Evolutionary conservation across 495 filamentous ascomycete species (phyloP).

Genomic region (Collariella sp.): DNA sequence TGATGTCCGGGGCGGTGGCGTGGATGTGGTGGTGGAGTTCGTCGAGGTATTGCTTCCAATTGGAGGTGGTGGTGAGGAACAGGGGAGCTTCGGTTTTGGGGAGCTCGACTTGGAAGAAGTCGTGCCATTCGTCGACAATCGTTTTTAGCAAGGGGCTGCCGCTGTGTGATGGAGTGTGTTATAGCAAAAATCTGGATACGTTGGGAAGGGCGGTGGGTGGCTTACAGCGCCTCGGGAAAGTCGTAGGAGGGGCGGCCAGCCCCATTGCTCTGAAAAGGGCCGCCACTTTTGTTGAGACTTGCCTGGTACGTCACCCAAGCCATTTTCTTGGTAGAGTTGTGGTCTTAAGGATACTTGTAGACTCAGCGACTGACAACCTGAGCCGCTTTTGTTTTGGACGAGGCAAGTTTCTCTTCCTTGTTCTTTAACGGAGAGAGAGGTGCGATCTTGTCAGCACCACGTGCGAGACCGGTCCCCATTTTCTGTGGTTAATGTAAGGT

Average conservation of each 20-base stretch:
- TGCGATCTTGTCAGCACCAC: neutral
- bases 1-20: conserved; percentile 1
- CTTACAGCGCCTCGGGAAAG: conserved; percentile 14
- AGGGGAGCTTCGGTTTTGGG: neutral
- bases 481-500: neutral
- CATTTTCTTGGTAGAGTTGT: neutral
- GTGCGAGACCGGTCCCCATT: neutral
- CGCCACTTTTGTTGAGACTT: conserved; percentile 11
- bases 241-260: conserved; percentile 1
- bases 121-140: conserved; percentile 5
- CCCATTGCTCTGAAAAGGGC: conserved; percentile 9
- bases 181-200: neutral
- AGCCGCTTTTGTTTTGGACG: neutral
- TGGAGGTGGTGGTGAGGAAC: neutral
- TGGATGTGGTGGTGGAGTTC: neutral
- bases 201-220: neutral
- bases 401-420: neutral
- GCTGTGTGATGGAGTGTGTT: neutral
- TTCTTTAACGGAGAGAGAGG: neutral
- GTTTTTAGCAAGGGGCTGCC: neutral
- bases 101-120: conserved; percentile 3
- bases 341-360: conserved; percentile 9
- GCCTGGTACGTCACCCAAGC: conserved; percentile 12
- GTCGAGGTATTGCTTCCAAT: conserved; percentile 9
- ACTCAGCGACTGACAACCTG: conserved; percentile 9